Base-by-base conservation (phyloP, 2,329 filamentous ascomycete genomes). In the Emergomyces pasteurianus region DNA sequence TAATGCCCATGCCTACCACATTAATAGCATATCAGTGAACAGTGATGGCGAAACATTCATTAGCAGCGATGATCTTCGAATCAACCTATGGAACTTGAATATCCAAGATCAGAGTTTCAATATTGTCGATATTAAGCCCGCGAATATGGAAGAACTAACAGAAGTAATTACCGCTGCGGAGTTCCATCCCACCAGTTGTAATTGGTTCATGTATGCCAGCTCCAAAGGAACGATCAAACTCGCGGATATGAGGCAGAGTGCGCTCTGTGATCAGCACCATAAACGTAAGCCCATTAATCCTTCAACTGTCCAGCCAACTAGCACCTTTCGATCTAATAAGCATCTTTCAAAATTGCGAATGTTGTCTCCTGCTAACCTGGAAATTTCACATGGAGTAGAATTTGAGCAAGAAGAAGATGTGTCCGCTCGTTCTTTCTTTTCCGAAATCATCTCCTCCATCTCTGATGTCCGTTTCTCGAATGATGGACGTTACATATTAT, bases 21-120 rank as follows among this genome's bases (percentile, higher is more conserved):
- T 99, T 83, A 99, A 99, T 80, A 97, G 94, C 80, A 99, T 99
- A 75, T 97, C 94, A n/a, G 94, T 97, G 70, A 99, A 99, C 81
- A 97, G 92, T 73, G 94, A 99, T 74, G 94, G 92, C 61, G 94
- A 99, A 80, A 99, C 94, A 0, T 99, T 97, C 77, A 96, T 99
- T 78, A 96, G 92, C 79, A 96, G 92, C 73, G 94, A 99, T 73
- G 94, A 99, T 73, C 80, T 99, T 65, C 87, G 94, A 65, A 95
- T 99, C 81, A 99, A 99, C 75, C 81, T 99, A 61, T 99, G 94
- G 94, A 97, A 99, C 74, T 81, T 97, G 68, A 97, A 97, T 77
- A 99, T 99, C 65, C 94, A 99, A 75, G 92, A 97, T 69, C 92
- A 97, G 78, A 97, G 94, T 79, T 99, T 99, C 83, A 99, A 99